Conservation (phyloP, 768 basidiomycete species). For the Phlebiopsis gigantea region DNA sequence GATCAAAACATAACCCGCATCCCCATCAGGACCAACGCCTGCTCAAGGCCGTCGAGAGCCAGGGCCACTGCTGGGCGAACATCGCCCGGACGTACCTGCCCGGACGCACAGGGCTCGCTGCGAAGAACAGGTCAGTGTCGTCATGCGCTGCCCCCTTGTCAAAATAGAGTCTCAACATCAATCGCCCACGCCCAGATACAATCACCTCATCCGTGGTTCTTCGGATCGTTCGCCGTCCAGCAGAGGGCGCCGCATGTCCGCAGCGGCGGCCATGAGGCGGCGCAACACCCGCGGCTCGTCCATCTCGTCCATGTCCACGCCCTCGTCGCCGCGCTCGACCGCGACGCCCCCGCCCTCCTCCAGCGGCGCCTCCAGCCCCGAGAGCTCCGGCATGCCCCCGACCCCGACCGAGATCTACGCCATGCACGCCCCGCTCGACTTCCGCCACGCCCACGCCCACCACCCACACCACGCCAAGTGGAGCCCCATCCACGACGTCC, state of each 20-base stretch:
- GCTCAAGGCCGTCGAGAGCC: slow-evolving; percentile 47
- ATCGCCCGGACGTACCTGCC: slow-evolving; percentile 60
- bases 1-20: slow-evolving; percentile 4
- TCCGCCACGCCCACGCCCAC: neutral
- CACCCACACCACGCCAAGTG: neutral
- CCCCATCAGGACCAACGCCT: slow-evolving; percentile 43
- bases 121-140: slow-evolving; percentile 46
- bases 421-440: slow-evolving; percentile 7
- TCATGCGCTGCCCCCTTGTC: neutral
- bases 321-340: slow-evolving; percentile 10
- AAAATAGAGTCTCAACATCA: neutral
- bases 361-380: slow-evolving; percentile 13
- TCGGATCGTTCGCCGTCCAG: slow-evolving; percentile 11
- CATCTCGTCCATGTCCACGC: slow-evolving; percentile 6
- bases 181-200: slow-evolving; percentile 34
- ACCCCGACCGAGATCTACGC: slow-evolving; percentile 7
- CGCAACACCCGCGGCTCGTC: slow-evolving; percentile 8
- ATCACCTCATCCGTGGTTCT: slow-evolving; percentile 21
- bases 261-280: slow-evolving; percentile 12
- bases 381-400: slow-evolving; percentile 7
- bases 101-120: slow-evolving; percentile 52
- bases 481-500: neutral
- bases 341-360: slow-evolving; percentile 10
- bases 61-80: slow-evolving; percentile 58
- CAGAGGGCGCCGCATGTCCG: slow-evolving; percentile 11